Percentiles rank a stretch among this genome's conserved stretches.
phyloP scores from a whole-genome alignment of 2,329 filamentous ascomycete species.

The Cadophora sp. region DNA sequence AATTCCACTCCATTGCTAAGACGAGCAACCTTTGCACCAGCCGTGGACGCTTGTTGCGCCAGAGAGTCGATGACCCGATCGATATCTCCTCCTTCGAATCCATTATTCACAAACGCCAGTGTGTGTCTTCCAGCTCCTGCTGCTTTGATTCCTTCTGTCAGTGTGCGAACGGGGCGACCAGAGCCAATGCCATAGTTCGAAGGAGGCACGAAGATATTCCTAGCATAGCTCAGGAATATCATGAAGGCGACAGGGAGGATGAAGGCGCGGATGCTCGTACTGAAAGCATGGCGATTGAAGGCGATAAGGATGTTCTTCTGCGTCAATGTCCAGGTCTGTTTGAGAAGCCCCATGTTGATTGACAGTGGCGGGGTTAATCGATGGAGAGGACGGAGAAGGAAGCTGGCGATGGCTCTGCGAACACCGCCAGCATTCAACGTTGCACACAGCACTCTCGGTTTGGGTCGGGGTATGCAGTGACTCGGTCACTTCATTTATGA shows the following conservation, averaged over 20 bases:
- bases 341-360: conserved; percentile 56
- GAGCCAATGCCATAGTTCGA: conserved; percentile 76
- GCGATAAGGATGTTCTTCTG: conserved; percentile 68
- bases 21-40: conserved; percentile 62
- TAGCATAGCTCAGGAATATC: conserved; percentile 71
- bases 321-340: conserved; percentile 66
- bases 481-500: background rate
- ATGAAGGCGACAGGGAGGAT: conserved; percentile 64
- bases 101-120: conserved; percentile 81
- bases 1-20: conserved; percentile 64
- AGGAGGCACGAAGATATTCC: conserved; percentile 83
- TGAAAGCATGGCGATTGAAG: conserved; percentile 57
- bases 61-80: conserved; percentile 72
- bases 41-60: conserved; percentile 59
- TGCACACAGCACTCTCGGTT: background rate
- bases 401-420: background rate
- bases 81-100: conserved; percentile 72
- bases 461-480: background rate
- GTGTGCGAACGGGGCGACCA: conserved; percentile 64
- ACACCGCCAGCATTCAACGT: background rate
- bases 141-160: conserved; percentile 66
- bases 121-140: conserved; percentile 67
- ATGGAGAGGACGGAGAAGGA: background rate
- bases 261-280: conserved; percentile 63
- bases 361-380: conserved; percentile 1